phyloP scores from a whole-genome alignment of 202 grass and related monocot species.

The Schoenoplectus triqueter region DNA sequence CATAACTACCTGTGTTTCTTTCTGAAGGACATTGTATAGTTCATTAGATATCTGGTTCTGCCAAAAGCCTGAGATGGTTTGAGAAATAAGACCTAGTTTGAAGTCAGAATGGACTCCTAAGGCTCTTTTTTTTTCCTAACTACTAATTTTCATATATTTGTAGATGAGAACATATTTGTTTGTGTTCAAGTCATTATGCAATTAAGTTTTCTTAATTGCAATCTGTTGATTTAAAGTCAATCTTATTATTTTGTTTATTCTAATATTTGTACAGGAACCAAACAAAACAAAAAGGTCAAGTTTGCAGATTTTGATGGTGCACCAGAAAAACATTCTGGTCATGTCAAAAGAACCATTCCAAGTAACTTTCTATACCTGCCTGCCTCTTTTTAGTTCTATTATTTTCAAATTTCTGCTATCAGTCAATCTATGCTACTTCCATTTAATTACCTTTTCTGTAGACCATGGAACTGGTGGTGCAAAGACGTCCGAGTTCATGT shows the following conservation, averaged over 20 bases:
- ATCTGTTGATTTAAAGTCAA: neutral
- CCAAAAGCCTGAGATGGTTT: neutral
- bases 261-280: constrained; percentile 47
- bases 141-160: neutral
- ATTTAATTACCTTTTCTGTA: constrained; percentile 32
- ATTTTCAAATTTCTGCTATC: constrained; percentile 19
- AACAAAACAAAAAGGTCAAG: constrained; percentile 63
- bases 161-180: neutral
- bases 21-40: neutral
- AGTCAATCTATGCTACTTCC: constrained; percentile 31
- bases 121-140: neutral
- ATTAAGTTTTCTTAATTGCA: neutral
- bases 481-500: constrained; percentile 69
- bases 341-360: constrained; percentile 42
- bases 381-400: constrained; percentile 18
- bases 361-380: constrained; percentile 15
- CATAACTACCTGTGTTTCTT: neutral
- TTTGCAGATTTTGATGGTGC: constrained; percentile 55
- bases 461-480: constrained; percentile 47
- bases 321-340: constrained; percentile 36
- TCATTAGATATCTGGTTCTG: neutral
- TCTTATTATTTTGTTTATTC: neutral
- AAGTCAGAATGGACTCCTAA: neutral
- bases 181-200: neutral
- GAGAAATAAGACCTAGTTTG: neutral